phyloP scores from a whole-genome alignment of 306 rosid species.

The Corylus heterophylla region DNA sequence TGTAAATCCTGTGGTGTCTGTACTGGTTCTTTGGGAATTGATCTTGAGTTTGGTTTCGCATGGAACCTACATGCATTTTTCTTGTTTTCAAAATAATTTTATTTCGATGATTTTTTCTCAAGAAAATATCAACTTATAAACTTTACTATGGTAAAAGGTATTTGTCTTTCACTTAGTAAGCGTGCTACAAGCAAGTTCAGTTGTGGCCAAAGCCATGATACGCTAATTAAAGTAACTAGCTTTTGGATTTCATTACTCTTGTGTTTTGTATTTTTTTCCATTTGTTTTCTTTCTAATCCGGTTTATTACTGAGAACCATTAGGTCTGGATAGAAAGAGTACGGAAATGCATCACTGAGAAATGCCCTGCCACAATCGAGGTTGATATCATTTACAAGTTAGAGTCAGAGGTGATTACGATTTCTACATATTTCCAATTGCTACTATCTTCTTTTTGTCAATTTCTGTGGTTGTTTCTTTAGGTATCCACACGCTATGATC shows the following conservation, averaged over 20 bases:
- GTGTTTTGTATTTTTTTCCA: conserved; percentile 6
- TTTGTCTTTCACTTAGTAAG: neutral
- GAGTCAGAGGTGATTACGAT: conserved; percentile 62
- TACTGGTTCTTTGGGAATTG: neutral
- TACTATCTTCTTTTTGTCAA: conserved; percentile 22
- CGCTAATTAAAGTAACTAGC: neutral
- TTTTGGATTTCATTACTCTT: conserved; percentile 4
- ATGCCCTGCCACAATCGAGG: conserved; percentile 49
- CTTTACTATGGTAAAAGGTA: neutral
- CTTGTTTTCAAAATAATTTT: neutral
- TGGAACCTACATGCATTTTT: neutral
- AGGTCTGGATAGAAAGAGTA: conserved; percentile 68
- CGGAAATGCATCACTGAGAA: conserved; percentile 56
- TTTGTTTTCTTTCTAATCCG: conserved; percentile 20
- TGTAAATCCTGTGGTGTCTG: neutral
- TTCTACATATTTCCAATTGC: conserved; percentile 17
- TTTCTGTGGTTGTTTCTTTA: conserved; percentile 4
- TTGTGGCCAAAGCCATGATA: neutral
- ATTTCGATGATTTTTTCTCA: neutral
- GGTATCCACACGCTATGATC: neutral
- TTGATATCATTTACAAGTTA: conserved; percentile 66
- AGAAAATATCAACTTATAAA: neutral
- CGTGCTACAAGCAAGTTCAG: neutral
- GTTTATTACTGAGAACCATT: conserved; percentile 25
- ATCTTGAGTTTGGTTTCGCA: neutral